phyloP scores from a whole-genome alignment of 768 basidiomycete species.

The Termitomyces sp. region DNA sequence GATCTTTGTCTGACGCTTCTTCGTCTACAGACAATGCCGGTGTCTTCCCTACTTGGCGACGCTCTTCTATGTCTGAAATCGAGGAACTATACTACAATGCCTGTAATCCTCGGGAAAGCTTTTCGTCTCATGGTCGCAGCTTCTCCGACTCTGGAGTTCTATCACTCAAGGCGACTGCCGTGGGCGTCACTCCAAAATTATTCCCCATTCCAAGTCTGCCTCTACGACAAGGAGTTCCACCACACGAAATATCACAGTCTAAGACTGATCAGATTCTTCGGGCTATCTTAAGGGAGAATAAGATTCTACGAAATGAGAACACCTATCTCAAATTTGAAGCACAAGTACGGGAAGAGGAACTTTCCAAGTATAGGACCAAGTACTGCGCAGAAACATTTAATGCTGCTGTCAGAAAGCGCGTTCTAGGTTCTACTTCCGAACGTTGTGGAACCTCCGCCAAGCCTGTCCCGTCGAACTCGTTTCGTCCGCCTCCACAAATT shows the following conservation, averaged over 20 bases:
- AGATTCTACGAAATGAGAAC: conserved; percentile 14
- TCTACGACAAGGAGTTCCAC: background rate
- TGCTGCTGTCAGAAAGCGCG: conserved; percentile 8
- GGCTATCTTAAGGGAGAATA: conserved; percentile 23
- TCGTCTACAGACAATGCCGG: background rate
- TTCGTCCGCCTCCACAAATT: background rate
- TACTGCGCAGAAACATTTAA: conserved; percentile 18
- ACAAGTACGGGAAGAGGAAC: conserved; percentile 19
- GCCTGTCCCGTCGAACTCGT: background rate
- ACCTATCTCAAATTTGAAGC: conserved; percentile 19
- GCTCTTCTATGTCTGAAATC: conserved; percentile 8
- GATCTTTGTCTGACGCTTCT: conserved; percentile 4
- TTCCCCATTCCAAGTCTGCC: background rate
- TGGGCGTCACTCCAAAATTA: background rate
- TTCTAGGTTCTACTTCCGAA: background rate
- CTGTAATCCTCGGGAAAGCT: background rate
- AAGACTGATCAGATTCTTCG: background rate
- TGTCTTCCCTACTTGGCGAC: background rate
- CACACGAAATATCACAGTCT: background rate
- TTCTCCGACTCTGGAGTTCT: background rate
- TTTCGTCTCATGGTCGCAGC: background rate
- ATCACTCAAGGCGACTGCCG: background rate
- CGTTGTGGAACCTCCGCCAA: background rate
- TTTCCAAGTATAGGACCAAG: conserved; percentile 20
- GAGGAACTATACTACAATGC: background rate